These are phyloP conservation scores for Kwoniella dejecticola DNA, from an alignment of 768 basidiomycete species.

Conservation along the genomic window DNA sequence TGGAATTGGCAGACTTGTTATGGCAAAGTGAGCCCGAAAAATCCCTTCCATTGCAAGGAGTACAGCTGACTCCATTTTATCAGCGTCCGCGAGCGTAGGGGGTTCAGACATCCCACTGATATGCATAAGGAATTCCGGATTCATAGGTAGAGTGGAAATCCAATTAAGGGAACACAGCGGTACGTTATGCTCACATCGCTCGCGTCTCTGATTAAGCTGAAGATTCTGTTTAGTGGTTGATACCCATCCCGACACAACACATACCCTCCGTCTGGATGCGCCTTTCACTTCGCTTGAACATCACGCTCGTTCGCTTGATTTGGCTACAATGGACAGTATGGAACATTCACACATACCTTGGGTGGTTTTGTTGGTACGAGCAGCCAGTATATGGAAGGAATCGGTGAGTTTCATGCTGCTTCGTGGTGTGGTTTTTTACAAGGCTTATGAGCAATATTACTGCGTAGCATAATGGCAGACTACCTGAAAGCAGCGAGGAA, in stretches of 20 bases:
- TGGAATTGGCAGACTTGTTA: conserved; percentile 66
- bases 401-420: conserved; percentile 59
- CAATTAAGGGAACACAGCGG: conserved; percentile 87
- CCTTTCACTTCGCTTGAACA: conserved; percentile 81
- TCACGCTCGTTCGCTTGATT: conserved; percentile 71
- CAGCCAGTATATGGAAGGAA: conserved; percentile 78
- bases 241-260: conserved; percentile 72
- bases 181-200: conserved; percentile 57
- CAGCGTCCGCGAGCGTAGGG: conserved; percentile 59
- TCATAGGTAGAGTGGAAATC: conserved; percentile 82
- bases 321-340: conserved; percentile 78
- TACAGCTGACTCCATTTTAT: not conserved
- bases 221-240: conserved; percentile 70
- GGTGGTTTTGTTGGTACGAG: conserved; percentile 81
- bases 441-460: not conserved
- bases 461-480: conserved; percentile 67
- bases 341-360: conserved; percentile 90
- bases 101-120: conserved; percentile 65
- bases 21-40: conserved; percentile 60
- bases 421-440: not conserved
- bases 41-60: not conserved
- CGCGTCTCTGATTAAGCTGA: not conserved
- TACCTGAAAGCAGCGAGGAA: conserved; percentile 60
- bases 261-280: conserved; percentile 75
- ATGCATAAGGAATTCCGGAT: conserved; percentile 80